Conservation (phyloP, 495 filamentous ascomycete species). For the Aspergillus cavernicola region DNA sequence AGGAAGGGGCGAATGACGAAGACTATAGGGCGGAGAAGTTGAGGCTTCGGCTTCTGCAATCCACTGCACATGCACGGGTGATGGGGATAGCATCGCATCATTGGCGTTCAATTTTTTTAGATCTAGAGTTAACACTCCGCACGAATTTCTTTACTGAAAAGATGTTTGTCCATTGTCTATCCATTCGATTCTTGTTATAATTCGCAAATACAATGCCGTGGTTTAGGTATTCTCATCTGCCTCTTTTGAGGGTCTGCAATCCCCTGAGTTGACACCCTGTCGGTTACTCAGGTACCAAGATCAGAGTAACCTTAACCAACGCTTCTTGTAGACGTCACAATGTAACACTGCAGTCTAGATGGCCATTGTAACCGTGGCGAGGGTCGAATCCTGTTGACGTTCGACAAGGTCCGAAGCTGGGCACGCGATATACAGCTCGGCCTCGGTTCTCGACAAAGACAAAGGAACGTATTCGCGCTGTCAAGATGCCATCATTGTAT, state of each 20-base stretch:
- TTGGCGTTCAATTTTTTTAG: conserved; percentile 30
- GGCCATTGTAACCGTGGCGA: conserved; percentile 24
- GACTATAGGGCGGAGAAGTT: neutral
- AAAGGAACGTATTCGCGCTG: neutral
- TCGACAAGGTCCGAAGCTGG: neutral
- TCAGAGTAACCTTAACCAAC: conserved; percentile 4
- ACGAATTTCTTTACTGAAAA: conserved; percentile 10
- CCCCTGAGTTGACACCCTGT: neutral
- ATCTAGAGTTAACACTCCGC: conserved; percentile 15
- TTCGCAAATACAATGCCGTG: neutral
- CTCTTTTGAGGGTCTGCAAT: conserved; percentile 1
- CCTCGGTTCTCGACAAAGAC: neutral
- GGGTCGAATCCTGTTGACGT: neutral
- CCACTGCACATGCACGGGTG: neutral
- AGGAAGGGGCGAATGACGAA: conserved; percentile 7
- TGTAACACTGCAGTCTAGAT: conserved; percentile 9
- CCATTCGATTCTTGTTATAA: neutral
- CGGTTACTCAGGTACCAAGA: conserved; percentile 6
- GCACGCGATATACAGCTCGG: neutral
- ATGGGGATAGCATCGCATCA: conserved; percentile 21
- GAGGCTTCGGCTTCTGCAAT: conserved; percentile 8
- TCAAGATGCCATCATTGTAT: neutral
- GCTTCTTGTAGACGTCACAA: conserved; percentile 3
- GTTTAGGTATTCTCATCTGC: neutral
- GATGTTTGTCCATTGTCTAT: neutral